Conservation (phyloP, 192 early-diverging fungal species). For the Cladochytrium replicatum region DNA sequence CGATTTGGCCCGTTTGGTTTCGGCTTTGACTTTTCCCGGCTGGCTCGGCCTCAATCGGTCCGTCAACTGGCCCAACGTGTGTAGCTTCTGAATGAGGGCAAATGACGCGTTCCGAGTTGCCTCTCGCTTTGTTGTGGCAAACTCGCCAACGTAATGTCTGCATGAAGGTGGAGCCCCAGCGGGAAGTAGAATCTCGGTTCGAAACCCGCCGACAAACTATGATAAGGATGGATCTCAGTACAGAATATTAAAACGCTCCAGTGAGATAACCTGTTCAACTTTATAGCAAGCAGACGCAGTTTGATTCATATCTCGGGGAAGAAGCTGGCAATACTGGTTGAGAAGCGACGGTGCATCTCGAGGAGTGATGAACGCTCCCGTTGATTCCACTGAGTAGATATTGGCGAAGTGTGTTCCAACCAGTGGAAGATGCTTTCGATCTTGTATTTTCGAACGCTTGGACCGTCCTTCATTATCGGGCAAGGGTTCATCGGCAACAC, state of each 20-base stretch:
- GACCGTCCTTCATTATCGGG: no score
- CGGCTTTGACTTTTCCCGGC: neutral
- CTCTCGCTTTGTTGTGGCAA: constrained; percentile 37
- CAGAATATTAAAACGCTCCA: no score
- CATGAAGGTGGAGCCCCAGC: constrained; percentile 7
- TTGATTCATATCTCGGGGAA: constrained; percentile 67
- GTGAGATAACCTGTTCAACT: no score
- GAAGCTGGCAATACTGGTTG: constrained; percentile 58
- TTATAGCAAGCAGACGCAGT: no score
- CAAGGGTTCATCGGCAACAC: no score
- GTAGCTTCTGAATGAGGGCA: constrained; percentile 60
- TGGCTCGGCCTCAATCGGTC: constrained; percentile 58
- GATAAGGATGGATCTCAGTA: constrained; percentile 45
- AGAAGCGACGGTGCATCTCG: constrained; percentile 55
- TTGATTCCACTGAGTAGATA: constrained; percentile 48
- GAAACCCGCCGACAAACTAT: constrained; percentile 6
- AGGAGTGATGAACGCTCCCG: constrained; percentile 62
- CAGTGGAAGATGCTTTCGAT: no score
- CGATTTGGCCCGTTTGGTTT: constrained; percentile 1
- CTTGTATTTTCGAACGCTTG: no score
- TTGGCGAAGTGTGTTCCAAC: constrained; percentile 2
- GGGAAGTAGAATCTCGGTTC: constrained; percentile 10
- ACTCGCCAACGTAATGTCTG: constrained; percentile 10
- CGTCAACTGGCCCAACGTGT: constrained; percentile 56
- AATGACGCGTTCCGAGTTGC: constrained; percentile 65